Base-by-base conservation (phyloP, 192 early-diverging fungal species). In the Entomortierella lignicola region DNA sequence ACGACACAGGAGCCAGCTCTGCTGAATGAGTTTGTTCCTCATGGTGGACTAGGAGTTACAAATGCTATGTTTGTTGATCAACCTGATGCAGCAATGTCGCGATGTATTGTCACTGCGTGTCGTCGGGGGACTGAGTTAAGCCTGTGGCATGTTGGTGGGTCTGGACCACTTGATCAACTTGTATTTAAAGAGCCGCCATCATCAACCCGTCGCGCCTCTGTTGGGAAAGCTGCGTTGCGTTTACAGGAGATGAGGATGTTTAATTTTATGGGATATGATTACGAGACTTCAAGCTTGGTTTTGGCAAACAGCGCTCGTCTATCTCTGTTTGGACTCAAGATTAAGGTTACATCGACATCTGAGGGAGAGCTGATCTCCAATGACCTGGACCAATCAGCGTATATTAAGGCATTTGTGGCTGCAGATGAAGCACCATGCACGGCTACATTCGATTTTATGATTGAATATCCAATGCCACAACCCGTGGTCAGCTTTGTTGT, bases 181-280 rank as follows among this genome's bases (percentile, higher is more conserved):
- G 65, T 75, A 32, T 85, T 81, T 55, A 73, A 83, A 39, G 81
- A 82, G 17, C 84, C 84, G 0, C 83, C 81, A 8, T 64, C 80
- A 18, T 65, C 72, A 2, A 53, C 43, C 23, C 66, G 82, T 12
- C 77, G 77, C n/a, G 23, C 82, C 15, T 81, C 77, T 20, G 53
- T 77, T 8, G 79, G 59, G 12, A 83, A 83, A 58, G 26, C 66
- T 21, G 69, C 61, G n/a, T 66, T 63, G 58, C 79, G 63, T 37
- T 66, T 63, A 34, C 69, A 63, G 39, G 79, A 81, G 55, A 63
- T 72, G 79, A 56, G 66, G 26, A 85, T 83, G 81, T 85, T 85
- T 66, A 85, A 85, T 73, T 77, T 79, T 63, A 60, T 82, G 61
- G 82, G 67, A 34, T 85, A 71, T 66, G 84, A 85, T 30, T 55